Base-by-base conservation (phyloP, 2,329 filamentous ascomycete genomes). In the Ophiostoma sp. region DNA sequence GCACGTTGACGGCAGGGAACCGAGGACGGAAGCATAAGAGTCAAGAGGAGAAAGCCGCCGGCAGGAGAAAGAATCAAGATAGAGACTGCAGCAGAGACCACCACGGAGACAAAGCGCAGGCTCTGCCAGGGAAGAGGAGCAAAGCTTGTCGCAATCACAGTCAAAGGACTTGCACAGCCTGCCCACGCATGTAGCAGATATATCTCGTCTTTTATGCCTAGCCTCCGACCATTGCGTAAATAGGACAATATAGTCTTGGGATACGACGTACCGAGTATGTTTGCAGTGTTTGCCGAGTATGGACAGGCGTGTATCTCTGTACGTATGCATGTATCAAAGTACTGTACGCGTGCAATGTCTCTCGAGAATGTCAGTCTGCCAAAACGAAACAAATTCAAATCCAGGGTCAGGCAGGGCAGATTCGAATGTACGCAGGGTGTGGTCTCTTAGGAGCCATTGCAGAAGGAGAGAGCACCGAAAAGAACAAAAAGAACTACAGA, bases 161-260 rank as follows among this genome's bases (percentile, higher is more conserved):
- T 27, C 27, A 27, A 27, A 2, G 27, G 2, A 27, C 27, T 27
- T 27, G 27, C 49, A 52, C 49, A 52, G 49, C 49, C 49, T 47
- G 49, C 47, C n/a, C 16, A 18, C 47, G n/a, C n/a, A 27, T 52
- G 49, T 52, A 27, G 27, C 55, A 38, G 11, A 40, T 60, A 60
- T 60, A 58, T 58, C 52, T 36, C 52, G 52, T 58, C 52, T 36
- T 38, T 27, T 38, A 60, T 12, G 47, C 47, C 49, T 18, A 55
- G 18, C 49, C 47, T 52, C n/a, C n/a, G 27, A 27, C 27, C 27
- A 27, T 27, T 27, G 27, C 27, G 27, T 27, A 27, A 27, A 27
- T 27, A 27, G 27, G 27, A 27, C 1, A 27, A 27, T 27, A 27
- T 27, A 27, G 27, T 27, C 27, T 27, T 27, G 27, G 27, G 27